A percentile compares a stretch with the other conserved stretches of the same genome.
These are phyloP conservation scores for Zygosaccharomyces pseudobailii DNA, from an alignment of 1,139 yeast species.

Conservation along the genomic window DNA sequence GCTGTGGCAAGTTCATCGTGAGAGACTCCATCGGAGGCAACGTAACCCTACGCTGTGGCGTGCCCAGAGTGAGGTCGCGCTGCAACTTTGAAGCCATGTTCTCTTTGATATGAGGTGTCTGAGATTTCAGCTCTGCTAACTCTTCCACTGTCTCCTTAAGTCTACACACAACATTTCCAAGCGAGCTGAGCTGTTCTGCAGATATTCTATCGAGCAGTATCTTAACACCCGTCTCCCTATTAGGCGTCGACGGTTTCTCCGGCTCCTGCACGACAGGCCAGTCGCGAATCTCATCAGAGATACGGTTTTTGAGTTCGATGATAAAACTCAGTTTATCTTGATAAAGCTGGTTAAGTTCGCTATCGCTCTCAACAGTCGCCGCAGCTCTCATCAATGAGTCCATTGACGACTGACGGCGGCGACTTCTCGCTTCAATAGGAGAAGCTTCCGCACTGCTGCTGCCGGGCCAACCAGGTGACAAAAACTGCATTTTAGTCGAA, in stretches of 20 bases:
- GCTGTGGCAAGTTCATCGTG: conserved; percentile 8
- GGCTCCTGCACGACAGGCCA: conserved; percentile 12
- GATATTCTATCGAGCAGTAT: conserved; percentile 7
- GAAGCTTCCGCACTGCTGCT: conserved; percentile 4
- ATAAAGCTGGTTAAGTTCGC: conserved; percentile 9
- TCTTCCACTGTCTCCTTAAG: conserved; percentile 8
- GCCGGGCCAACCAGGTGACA: conserved; percentile 9
- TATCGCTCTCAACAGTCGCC: conserved; percentile 11
- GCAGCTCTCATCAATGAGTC: conserved; percentile 20
- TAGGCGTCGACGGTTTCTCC: background rate
- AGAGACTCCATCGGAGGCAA: conserved; percentile 12
- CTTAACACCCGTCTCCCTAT: background rate
- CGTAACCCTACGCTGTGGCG: conserved; percentile 5
- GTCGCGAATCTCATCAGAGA: conserved; percentile 10
- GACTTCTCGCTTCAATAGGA: conserved; percentile 3
- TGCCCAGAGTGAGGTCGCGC: conserved; percentile 1
- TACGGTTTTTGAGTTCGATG: conserved; percentile 13
- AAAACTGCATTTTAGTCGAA: conserved; percentile 6
- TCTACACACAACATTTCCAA: conserved; percentile 5
- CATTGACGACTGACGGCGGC: conserved; percentile 15
- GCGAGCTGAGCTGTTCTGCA: conserved; percentile 8
- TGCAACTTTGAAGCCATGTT: conserved; percentile 7
- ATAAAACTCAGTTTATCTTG: conserved; percentile 15
- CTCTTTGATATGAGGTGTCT: conserved; percentile 8
- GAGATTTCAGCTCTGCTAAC: conserved; percentile 9